These are phyloP conservation scores for Echinochloa phyllopogon DNA, from an alignment of 176 grass and related monocot species.

Conservation along the genomic window DNA sequence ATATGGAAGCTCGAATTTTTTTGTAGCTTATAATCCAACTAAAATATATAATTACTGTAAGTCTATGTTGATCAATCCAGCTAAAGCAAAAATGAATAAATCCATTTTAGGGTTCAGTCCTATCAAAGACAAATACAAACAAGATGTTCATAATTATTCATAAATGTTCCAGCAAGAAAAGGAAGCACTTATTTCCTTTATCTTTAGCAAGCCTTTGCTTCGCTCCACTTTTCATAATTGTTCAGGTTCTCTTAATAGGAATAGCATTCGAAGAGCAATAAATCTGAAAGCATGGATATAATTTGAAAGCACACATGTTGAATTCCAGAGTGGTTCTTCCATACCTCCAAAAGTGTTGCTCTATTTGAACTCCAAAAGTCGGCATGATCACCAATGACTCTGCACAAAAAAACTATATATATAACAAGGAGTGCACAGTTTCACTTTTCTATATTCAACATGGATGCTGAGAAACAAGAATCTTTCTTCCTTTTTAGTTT, in stretches of 20 bases:
- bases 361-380: constrained; percentile 77
- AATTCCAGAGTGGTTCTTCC: background rate
- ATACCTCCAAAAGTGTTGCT: constrained; percentile 81
- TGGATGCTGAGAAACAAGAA: background rate
- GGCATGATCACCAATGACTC: constrained; percentile 82
- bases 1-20: background rate
- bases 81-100: constrained; percentile 11
- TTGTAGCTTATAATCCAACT: background rate
- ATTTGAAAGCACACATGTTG: background rate
- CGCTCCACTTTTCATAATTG: constrained; percentile 14
- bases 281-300: background rate
- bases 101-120: background rate
- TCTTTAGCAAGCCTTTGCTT: constrained; percentile 10
- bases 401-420: constrained; percentile 41
- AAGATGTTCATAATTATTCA: background rate
- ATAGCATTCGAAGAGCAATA: background rate
- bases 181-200: background rate
- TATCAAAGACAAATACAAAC: background rate
- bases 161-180: no score
- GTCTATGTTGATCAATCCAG: background rate
- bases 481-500: background rate
- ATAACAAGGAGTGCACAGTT: background rate
- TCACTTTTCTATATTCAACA: background rate
- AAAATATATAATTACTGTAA: background rate
- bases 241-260: background rate